These are phyloP conservation scores for Coffea humblotiana DNA, from an alignment of 305 asterid species.

Conservation along the genomic window DNA sequence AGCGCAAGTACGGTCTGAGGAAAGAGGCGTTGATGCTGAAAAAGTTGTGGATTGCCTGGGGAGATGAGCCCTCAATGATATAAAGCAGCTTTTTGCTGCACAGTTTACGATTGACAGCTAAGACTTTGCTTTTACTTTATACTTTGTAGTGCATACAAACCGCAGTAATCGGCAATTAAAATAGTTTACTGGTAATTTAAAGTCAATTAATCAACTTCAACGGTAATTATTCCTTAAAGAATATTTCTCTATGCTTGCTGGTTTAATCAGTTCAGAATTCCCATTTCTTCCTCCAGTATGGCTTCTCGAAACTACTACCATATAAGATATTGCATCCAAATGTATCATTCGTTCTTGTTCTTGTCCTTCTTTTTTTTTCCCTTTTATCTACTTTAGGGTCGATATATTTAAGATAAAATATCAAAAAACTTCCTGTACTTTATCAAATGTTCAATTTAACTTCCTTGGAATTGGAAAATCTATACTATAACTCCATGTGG, in stretches of 20 bases:
- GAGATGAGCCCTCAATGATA: constrained; percentile 27
- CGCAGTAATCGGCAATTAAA: neutral
- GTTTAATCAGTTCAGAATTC: too few species aligned
- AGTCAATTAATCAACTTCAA: neutral
- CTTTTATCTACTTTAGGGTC: neutral
- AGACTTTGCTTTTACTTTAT: neutral
- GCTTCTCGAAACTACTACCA: too few species aligned
- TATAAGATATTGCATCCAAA: too few species aligned
- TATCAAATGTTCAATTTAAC: too few species aligned
- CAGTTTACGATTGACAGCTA: constrained; percentile 18
- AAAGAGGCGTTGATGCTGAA: neutral
- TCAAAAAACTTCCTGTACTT: too few species aligned
- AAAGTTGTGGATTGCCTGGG: constrained; percentile 18
- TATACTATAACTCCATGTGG: too few species aligned
- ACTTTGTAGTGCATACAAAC: neutral
- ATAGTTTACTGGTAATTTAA: neutral
- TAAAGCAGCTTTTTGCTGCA: constrained; percentile 6
- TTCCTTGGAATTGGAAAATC: too few species aligned
- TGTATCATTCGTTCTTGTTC: too few species aligned
- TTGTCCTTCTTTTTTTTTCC: too few species aligned
- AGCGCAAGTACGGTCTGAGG: neutral
- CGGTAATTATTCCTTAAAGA: neutral
- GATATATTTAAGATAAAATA: neutral
- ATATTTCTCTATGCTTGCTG: too few species aligned
- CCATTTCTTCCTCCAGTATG: too few species aligned